Evolutionary conservation across 441 rosid genomes (phyloP).

Genomic region (Euphorbia corollata): DNA sequence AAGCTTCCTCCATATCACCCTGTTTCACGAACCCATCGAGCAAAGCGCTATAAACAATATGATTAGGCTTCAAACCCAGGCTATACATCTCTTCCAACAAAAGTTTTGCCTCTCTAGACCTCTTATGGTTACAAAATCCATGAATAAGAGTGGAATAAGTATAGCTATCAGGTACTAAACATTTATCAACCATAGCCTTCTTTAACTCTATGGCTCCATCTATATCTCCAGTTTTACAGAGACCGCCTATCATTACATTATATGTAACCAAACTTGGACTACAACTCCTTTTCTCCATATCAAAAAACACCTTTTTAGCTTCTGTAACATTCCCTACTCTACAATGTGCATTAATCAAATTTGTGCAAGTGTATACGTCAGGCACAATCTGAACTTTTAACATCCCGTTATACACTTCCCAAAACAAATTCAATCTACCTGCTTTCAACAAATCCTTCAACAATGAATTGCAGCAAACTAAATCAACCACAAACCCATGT

Average conservation of each 20-base stretch:
- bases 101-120: constrained; percentile 44
- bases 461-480: constrained; percentile 46
- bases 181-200: constrained; percentile 44
- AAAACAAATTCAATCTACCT: constrained; percentile 46
- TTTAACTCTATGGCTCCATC: constrained; percentile 48
- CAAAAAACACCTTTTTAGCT: constrained; percentile 37
- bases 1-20: constrained; percentile 52
- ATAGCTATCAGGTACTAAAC: constrained; percentile 35
- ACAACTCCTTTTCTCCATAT: constrained; percentile 48
- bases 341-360: constrained; percentile 54
- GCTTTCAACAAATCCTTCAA: constrained; percentile 53
- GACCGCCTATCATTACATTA: constrained; percentile 46
- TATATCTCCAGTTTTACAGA: constrained; percentile 48
- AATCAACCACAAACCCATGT: constrained; percentile 33
- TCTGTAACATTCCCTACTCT: constrained; percentile 40
- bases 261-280: constrained; percentile 38
- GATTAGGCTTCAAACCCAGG: constrained; percentile 37
- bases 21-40: constrained; percentile 50
- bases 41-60: constrained; percentile 45
- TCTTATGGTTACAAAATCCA: constrained; percentile 52
- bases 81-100: constrained; percentile 53
- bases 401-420: constrained; percentile 52
- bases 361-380: constrained; percentile 45
- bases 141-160: constrained; percentile 42
- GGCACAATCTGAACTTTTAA: constrained; percentile 37